Conservation (phyloP, 768 basidiomycete genomes). For the Boletus rubescentipes region DNA sequence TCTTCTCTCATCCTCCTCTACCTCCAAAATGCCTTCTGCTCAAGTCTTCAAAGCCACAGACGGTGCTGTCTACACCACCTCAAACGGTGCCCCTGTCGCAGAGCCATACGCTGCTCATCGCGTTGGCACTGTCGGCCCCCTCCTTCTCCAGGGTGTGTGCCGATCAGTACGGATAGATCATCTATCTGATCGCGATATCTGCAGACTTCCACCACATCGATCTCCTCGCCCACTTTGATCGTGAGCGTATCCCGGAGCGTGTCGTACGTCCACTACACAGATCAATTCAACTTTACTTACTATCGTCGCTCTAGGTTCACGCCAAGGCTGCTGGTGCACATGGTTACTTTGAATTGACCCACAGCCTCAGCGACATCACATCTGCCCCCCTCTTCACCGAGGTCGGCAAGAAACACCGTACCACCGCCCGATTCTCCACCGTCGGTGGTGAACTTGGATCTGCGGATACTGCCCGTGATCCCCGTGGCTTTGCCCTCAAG, state of each 20-base stretch:
- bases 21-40: constrained; percentile 59
- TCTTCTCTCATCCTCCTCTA: constrained; percentile 2
- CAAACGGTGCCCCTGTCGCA: constrained; percentile 73
- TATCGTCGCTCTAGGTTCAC: constrained; percentile 59
- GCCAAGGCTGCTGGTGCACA: constrained; percentile 93
- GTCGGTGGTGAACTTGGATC: constrained; percentile 88
- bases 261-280: constrained; percentile 50
- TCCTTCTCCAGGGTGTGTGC: constrained; percentile 76
- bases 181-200: constrained; percentile 14
- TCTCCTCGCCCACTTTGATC: constrained; percentile 87
- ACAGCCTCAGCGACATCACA: constrained; percentile 80
- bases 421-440: constrained; percentile 90
- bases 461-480: constrained; percentile 90
- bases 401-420: constrained; percentile 64
- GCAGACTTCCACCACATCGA: constrained; percentile 88
- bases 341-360: constrained; percentile 89
- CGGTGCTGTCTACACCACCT: constrained; percentile 76
- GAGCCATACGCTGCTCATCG: constrained; percentile 82
- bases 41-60: constrained; percentile 55
- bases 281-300: constrained; percentile 6
- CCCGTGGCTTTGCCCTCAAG: constrained; percentile 90
- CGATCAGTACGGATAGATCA: neutral
- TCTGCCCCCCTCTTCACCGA: constrained; percentile 65
- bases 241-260: constrained; percentile 95
- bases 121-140: constrained; percentile 73